phyloP scores from a whole-genome alignment of 208 protist genomes.

The Leptomonas seymouri region DNA sequence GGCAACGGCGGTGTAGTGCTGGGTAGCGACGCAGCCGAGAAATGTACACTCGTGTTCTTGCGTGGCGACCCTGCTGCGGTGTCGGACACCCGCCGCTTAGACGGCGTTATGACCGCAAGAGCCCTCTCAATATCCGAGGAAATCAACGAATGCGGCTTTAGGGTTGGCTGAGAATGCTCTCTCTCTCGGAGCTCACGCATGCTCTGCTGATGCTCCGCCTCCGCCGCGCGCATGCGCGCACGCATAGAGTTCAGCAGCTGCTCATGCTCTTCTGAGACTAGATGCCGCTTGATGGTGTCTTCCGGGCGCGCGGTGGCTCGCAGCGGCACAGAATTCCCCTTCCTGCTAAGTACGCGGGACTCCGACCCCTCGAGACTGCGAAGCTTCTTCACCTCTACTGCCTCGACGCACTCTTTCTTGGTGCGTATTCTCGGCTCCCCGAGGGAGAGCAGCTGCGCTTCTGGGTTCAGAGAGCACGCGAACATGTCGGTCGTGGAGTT shows the following conservation, averaged over 20 bases:
- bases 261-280: slow-evolving; percentile 9
- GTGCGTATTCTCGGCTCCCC: slow-evolving; percentile 37
- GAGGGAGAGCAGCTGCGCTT: neutral
- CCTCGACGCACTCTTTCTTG: slow-evolving; percentile 19
- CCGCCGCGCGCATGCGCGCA: slow-evolving; percentile 9
- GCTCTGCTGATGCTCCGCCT: slow-evolving; percentile 14
- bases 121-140: neutral
- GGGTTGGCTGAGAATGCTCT: neutral
- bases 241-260: slow-evolving; percentile 20
- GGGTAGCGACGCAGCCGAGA: neutral
- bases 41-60: neutral
- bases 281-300: slow-evolving; percentile 7
- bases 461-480: neutral
- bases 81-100: neutral
- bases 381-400: slow-evolving; percentile 13
- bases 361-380: slow-evolving; percentile 27
- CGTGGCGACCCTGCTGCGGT: neutral
- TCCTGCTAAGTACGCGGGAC: slow-evolving; percentile 18
- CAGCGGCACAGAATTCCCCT: neutral
- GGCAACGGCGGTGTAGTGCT: neutral
- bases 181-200: slow-evolving; percentile 14
- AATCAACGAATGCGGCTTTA: neutral
- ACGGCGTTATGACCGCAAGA: neutral
- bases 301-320: slow-evolving; percentile 16
- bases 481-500: slow-evolving; percentile 6